Percentiles rank a stretch among this genome's conserved stretches.
These are phyloP conservation scores for Xylaria nigripes DNA, from an alignment of 495 filamentous ascomycete species.

Conservation along the genomic window DNA sequence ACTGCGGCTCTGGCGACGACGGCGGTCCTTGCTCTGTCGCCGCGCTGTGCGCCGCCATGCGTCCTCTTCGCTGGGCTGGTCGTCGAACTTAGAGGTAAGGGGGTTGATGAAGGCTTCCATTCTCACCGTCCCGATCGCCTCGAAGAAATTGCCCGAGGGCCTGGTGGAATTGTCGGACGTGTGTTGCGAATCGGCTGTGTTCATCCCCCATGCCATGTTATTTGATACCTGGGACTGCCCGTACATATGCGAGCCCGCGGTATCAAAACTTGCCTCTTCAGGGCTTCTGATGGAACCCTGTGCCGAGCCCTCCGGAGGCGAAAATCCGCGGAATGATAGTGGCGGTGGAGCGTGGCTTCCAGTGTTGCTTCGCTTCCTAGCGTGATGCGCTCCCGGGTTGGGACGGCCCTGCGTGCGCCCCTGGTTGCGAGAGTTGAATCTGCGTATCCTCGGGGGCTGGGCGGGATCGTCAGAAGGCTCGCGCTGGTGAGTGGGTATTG, in stretches of 20 bases:
- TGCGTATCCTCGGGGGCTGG: constrained; percentile 71
- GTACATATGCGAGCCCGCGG: constrained; percentile 53
- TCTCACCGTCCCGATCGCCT: constrained; percentile 79
- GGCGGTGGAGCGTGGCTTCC: constrained; percentile 59
- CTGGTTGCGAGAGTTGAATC: constrained; percentile 50
- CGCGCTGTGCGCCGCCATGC: constrained; percentile 35
- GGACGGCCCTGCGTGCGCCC: constrained; percentile 39
- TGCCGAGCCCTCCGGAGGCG: constrained; percentile 47
- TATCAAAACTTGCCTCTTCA: constrained; percentile 43
- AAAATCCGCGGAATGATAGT: constrained; percentile 66
- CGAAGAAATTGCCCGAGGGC: constrained; percentile 52
- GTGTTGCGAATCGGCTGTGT: constrained; percentile 36
- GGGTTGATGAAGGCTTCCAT: constrained; percentile 93
- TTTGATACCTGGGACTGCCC: constrained; percentile 31
- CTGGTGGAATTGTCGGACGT: constrained; percentile 56
- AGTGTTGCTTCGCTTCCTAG: constrained; percentile 78
- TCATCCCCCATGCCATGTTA: constrained; percentile 34
- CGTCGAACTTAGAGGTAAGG: constrained; percentile 33
- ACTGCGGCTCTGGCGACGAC: constrained; percentile 42
- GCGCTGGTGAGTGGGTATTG: constrained; percentile 27
- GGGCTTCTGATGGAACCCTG: constrained; percentile 43
- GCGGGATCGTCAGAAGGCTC: constrained; percentile 46
- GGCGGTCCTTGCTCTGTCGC: constrained; percentile 41
- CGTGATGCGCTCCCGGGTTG: constrained; percentile 44
- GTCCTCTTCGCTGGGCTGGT: constrained; percentile 40